A percentile compares a stretch with the other conserved stretches of the same genome.
Evolutionary conservation across 139 green algal genomes (phyloP).

Genomic region (Limnomonas spitsbergensis): DNA sequence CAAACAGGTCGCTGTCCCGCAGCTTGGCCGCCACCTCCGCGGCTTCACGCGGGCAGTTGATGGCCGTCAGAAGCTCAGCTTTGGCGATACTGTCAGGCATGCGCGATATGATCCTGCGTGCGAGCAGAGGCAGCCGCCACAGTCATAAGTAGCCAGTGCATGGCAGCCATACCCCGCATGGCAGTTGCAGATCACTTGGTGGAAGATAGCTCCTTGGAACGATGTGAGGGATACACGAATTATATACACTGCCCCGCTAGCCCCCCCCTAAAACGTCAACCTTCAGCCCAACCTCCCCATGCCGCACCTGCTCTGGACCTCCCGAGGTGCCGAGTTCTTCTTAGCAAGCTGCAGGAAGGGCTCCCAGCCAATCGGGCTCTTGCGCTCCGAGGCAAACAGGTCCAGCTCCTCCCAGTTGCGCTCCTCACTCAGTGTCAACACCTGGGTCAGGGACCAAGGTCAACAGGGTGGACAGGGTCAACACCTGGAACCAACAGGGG

Average conservation of each 20-base stretch:
- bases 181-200: no score
- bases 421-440: conserved; percentile 21
- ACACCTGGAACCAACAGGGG: no score
- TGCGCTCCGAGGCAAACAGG: conserved; percentile 41
- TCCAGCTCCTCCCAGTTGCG: conserved; percentile 69
- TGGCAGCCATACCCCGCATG: no score
- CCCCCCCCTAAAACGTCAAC: no score
- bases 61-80: conserved; percentile 52
- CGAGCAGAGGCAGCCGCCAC: no score
- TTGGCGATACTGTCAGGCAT: conserved; percentile 56
- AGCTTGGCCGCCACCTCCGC: conserved; percentile 49
- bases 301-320: conserved; percentile 4
- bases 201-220: no score
- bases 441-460: not conserved
- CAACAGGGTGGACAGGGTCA: not conserved
- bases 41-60: conserved; percentile 50
- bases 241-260: no score
- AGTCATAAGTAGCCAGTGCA: no score
- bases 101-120: conserved; percentile 49
- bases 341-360: conserved; percentile 58
- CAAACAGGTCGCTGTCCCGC: conserved; percentile 34
- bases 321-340: conserved; percentile 41
- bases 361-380: conserved; percentile 44
- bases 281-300: no score
- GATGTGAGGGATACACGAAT: no score